phyloP scores from a whole-genome alignment of 2,329 filamentous ascomycete genomes.

The Podosphaera xanthii region DNA sequence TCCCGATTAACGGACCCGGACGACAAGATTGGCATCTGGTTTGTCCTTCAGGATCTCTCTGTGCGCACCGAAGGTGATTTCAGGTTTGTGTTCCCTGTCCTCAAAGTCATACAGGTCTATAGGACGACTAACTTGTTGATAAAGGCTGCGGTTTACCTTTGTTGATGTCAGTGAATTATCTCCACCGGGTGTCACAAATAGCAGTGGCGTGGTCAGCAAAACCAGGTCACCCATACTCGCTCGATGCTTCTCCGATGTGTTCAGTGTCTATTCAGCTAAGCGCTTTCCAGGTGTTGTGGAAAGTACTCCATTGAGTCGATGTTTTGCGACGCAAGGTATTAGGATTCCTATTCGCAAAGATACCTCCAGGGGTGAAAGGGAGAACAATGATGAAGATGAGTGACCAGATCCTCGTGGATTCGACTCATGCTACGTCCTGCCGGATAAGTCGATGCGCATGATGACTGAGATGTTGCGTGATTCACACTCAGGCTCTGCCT shows the following conservation, averaged over 20 bases:
- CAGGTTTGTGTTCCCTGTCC: constrained; percentile 31
- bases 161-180: constrained; percentile 49
- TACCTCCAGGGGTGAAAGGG: constrained; percentile 19
- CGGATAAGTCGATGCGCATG: no score
- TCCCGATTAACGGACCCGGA: constrained; percentile 59
- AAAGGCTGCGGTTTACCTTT: constrained; percentile 45
- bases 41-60: constrained; percentile 83
- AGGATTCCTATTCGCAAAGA: constrained; percentile 95
- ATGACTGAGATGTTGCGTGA: no score
- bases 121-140: no score
- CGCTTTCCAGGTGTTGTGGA: constrained; percentile 97
- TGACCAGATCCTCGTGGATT: background rate
- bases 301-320: constrained; percentile 74
- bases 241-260: constrained; percentile 64
- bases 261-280: constrained; percentile 90
- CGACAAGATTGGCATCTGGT: constrained; percentile 80
- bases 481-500: no score
- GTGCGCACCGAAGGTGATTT: constrained; percentile 84
- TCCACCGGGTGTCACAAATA: constrained; percentile 12
- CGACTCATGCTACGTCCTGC: background rate
- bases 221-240: constrained; percentile 64
- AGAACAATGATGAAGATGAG: constrained; percentile 11
- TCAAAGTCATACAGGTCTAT: no score
- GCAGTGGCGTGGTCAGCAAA: constrained; percentile 34
- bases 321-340: constrained; percentile 80